A percentile compares a stretch with the other conserved stretches of the same genome.
Conservation (phyloP, 2,329 filamentous ascomycete genomes). For the Passalora sequoiae region DNA sequence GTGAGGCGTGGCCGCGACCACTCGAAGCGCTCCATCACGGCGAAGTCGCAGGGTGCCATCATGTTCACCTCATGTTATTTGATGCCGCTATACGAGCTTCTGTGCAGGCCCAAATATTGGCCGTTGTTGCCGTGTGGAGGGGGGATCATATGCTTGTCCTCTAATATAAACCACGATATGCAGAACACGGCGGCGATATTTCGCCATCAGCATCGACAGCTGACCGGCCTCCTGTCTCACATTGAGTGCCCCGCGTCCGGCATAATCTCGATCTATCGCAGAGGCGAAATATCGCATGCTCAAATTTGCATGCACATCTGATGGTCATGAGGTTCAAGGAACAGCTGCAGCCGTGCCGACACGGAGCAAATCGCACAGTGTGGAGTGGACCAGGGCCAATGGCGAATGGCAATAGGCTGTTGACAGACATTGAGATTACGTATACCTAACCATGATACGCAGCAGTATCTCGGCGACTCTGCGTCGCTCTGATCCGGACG, state of each 20-base stretch:
- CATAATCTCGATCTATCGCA: slow-evolving; percentile 17
- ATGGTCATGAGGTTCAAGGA: slow-evolving; percentile 15
- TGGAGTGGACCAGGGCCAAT: slow-evolving; percentile 13
- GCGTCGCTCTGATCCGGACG: slow-evolving; percentile 7
- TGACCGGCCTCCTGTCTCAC: slow-evolving; percentile 19
- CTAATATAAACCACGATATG: too few relatives aligned
- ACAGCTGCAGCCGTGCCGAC: slow-evolving; percentile 7
- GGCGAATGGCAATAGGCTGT: neutral
- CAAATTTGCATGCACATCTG: neutral
- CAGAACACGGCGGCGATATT: neutral
- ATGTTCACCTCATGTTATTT: slow-evolving; percentile 1
- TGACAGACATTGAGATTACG: slow-evolving; percentile 12
- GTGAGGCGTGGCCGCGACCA: slow-evolving; percentile 8
- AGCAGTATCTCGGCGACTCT: slow-evolving; percentile 14
- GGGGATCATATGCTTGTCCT: neutral
- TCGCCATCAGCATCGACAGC: slow-evolving; percentile 6
- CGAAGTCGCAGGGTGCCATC: slow-evolving; percentile 9
- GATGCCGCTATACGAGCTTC: neutral
- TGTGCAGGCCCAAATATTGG: too few relatives aligned
- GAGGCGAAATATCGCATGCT: slow-evolving; percentile 4
- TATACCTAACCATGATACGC: slow-evolving; percentile 7
- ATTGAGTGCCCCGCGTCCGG: slow-evolving; percentile 14
- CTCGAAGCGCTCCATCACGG: slow-evolving; percentile 6
- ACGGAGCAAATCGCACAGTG: slow-evolving; percentile 5
- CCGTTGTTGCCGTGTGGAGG: neutral